These are phyloP conservation scores for Saitozyma sp. DNA, from an alignment of 768 basidiomycete species.

Conservation along the genomic window DNA sequence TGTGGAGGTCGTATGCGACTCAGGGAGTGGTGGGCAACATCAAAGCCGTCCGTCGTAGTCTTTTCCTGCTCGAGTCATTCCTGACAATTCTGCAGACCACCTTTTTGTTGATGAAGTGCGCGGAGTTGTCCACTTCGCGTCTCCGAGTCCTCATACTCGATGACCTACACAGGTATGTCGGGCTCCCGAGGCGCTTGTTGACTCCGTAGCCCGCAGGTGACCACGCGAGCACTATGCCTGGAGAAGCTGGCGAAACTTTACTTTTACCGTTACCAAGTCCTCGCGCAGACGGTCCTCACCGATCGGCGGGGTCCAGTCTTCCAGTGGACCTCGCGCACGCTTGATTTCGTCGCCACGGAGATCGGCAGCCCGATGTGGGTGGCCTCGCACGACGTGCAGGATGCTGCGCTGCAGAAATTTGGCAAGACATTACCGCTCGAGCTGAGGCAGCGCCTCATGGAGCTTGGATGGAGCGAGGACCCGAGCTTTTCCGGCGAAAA, in stretches of 20 bases:
- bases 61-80: too few species aligned
- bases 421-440: slow-evolving; percentile 35
- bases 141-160: slow-evolving; percentile 17
- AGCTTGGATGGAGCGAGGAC: slow-evolving; percentile 43
- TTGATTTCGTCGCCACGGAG: slow-evolving; percentile 39
- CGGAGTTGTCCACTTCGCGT: slow-evolving; percentile 20
- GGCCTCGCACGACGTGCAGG: slow-evolving; percentile 31
- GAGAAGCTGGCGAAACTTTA: slow-evolving; percentile 31
- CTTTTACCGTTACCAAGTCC: slow-evolving; percentile 33
- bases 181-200: neutral
- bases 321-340: slow-evolving; percentile 26
- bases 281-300: slow-evolving; percentile 20
- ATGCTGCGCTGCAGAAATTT: slow-evolving; percentile 37
- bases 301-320: slow-evolving; percentile 39
- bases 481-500: slow-evolving; percentile 3
- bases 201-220: neutral
- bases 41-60: too few species aligned
- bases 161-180: neutral
- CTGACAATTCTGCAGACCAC: neutral
- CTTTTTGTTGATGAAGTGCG: slow-evolving; percentile 40
- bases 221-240: too few species aligned
- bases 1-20: too few species aligned
- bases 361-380: slow-evolving; percentile 39
- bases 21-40: too few species aligned
- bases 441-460: slow-evolving; percentile 38